These are phyloP conservation scores for Irpex rosettiformis DNA, from an alignment of 1,284 basidiomycete species.

Conservation along the genomic window DNA sequence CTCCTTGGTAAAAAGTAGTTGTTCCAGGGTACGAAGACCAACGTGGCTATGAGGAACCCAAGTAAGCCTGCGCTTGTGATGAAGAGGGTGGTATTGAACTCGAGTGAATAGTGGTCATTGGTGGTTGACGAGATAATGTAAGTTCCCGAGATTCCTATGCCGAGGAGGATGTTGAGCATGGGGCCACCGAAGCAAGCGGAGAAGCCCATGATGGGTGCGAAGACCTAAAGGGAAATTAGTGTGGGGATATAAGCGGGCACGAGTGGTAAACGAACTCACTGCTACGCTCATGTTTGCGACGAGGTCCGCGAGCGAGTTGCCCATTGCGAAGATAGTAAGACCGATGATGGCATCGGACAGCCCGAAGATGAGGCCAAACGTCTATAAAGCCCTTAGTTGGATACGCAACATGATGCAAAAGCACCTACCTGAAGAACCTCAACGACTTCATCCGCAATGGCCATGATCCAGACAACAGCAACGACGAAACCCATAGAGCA, in stretches of 20 bases:
- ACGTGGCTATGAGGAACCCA: conserved; percentile 68
- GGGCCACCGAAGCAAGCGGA: conserved; percentile 93
- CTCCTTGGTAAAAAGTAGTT: conserved; percentile 74
- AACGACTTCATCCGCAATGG: conserved; percentile 92
- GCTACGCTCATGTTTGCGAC: conserved; percentile 96
- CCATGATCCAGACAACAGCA: conserved; percentile 93
- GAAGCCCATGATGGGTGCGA: conserved; percentile 87
- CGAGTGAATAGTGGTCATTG: conserved; percentile 60
- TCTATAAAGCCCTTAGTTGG: conserved; percentile 39
- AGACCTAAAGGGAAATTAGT: conserved; percentile 43
- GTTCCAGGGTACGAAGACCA: conserved; percentile 84
- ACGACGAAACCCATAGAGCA: conserved; percentile 89
- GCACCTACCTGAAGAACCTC: conserved; percentile 70
- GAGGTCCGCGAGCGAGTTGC: conserved; percentile 94
- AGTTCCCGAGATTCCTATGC: conserved; percentile 78
- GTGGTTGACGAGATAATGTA: conserved; percentile 61
- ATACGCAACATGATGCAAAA: background rate
- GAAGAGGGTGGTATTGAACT: conserved; percentile 81
- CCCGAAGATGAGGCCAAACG: conserved; percentile 90
- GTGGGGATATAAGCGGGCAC: background rate
- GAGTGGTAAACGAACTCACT: conserved; percentile 35
- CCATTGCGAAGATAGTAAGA: conserved; percentile 93
- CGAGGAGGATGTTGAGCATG: conserved; percentile 96
- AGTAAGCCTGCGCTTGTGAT: conserved; percentile 82
- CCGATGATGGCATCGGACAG: conserved; percentile 98